phyloP scores from a whole-genome alignment of 164 flowering plant genomes.

The Chimonanthus praecox region DNA sequence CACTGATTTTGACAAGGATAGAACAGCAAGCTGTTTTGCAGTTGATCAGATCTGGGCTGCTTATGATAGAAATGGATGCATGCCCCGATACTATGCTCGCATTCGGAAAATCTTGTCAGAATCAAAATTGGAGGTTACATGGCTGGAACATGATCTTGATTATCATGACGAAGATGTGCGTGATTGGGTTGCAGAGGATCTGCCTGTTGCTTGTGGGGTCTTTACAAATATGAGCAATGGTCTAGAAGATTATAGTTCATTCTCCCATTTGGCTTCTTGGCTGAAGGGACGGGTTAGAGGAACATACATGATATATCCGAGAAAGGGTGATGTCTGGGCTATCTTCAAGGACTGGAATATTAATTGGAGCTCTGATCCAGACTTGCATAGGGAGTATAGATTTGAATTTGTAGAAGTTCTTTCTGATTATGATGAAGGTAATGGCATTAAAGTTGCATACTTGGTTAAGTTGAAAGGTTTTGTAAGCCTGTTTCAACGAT shows the following conservation, averaged over 20 bases:
- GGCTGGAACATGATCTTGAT: slow-evolving; percentile 55
- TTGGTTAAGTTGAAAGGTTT: slow-evolving; percentile 60
- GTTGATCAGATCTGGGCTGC: slow-evolving; percentile 78
- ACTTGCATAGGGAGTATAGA: slow-evolving; percentile 27
- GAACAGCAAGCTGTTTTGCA: slow-evolving; percentile 37
- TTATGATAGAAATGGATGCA: slow-evolving; percentile 64
- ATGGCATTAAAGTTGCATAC: slow-evolving; percentile 38
- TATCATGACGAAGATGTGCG: slow-evolving; percentile 35
- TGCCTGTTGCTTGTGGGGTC: slow-evolving; percentile 72
- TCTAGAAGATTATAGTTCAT: slow-evolving; percentile 27
- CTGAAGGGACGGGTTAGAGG: slow-evolving; percentile 19
- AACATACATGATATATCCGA: slow-evolving; percentile 44
- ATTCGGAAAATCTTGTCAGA: slow-evolving; percentile 40
- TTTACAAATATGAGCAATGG: slow-evolving; percentile 38
- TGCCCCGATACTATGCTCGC: slow-evolving; percentile 90
- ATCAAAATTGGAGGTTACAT: slow-evolving; percentile 57
- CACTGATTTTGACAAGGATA: slow-evolving; percentile 50
- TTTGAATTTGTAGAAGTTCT: slow-evolving; percentile 64
- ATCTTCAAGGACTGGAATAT: slow-evolving; percentile 65
- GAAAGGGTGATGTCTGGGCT: slow-evolving; percentile 80
- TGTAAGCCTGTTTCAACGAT: slow-evolving; percentile 36
- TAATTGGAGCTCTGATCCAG: slow-evolving; percentile 35
- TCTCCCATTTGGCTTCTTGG: slow-evolving; percentile 53
- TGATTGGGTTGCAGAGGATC: slow-evolving; percentile 32
- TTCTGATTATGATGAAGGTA: slow-evolving; percentile 40